Conservation (phyloP, 1,139 yeast species). For the Saccharomycopsis phalli region DNA sequence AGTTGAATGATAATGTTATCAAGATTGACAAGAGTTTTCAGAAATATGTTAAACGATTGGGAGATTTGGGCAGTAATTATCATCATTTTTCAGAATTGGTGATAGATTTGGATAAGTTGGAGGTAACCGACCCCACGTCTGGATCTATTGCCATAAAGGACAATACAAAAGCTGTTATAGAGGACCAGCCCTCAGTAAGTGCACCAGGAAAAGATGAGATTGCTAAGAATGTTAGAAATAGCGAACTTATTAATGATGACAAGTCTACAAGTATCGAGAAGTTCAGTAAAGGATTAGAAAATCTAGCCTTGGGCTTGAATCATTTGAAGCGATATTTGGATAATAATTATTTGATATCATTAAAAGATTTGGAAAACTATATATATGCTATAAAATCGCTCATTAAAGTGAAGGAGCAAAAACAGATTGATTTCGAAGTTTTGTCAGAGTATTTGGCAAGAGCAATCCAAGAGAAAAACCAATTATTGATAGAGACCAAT, state of each 20-base stretch:
- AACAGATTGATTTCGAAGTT: constrained; percentile 84
- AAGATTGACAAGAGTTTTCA: constrained; percentile 73
- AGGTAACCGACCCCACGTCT: constrained; percentile 3
- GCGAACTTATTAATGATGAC: constrained; percentile 1
- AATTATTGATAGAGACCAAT: constrained; percentile 41
- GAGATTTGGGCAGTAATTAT: constrained; percentile 65
- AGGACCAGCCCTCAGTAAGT: constrained; percentile 11
- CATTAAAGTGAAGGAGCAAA: constrained; percentile 80
- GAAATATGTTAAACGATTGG: constrained; percentile 64
- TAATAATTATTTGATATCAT: constrained; percentile 69
- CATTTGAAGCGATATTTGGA: constrained; percentile 58
- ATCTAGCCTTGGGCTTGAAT: constrained; percentile 37
- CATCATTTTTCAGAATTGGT: constrained; percentile 65
- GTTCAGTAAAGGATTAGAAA: constrained; percentile 46
- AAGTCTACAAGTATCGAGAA: constrained; percentile 30
- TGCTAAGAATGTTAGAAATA: constrained; percentile 3
- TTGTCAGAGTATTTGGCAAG: constrained; percentile 68
- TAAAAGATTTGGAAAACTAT: constrained; percentile 84
- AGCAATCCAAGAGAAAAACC: constrained; percentile 58
- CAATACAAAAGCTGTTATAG: not conserved
- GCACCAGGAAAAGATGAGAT: constrained; percentile 10
- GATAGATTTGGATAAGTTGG: constrained; percentile 54
- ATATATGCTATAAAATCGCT: constrained; percentile 66
- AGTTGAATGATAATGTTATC: constrained; percentile 71
- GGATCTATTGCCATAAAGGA: not conserved